Base-by-base conservation (phyloP, 2,329 filamentous ascomycete species). In the Ascosphaera acerosa region DNA sequence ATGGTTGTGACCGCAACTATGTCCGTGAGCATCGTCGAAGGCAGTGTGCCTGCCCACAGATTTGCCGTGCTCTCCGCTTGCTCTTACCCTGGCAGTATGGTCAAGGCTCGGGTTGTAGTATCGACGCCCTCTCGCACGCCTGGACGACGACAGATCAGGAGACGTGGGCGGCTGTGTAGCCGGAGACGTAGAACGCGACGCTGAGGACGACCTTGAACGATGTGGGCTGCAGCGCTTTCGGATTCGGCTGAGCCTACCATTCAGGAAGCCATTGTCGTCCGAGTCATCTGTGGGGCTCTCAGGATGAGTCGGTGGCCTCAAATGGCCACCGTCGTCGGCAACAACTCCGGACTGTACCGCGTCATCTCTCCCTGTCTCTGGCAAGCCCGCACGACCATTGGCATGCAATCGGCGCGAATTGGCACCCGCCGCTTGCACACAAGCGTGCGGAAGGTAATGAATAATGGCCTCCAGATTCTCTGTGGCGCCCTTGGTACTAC, bases 361-460 rank as follows among this genome's bases (percentile, higher is more conserved):
- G n/a, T n/a, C n/a, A n/a, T n/a, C n/a, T n/a, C n/a, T n/a, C n/a
- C n/a, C n/a, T n/a, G n/a, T n/a, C n/a, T n/a, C n/a, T n/a, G n/a
- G n/a, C n/a, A n/a, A n/a, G n/a, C n/a, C n/a, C n/a, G n/a, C n/a
- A n/a, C n/a, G n/a, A 1, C 87, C 84, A 2, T 81, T 81, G 1
- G 62, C 59, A 49, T 97, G 87, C 4, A 92, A 53, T 1, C 57
- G 50, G 40, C 87, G 65, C 1, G 87, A 94, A 44, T 90, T 69
- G 10, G 67, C 70, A 1, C 84, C 87, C 0, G 76, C 69, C 17
- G 78, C 76, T 55, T 94, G 84, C 5, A 76, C 56, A 41, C 87
- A 97, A n/a, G 87, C 87, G 52, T 97, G 87, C 0, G 84, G 82
- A 4, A 97, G 55, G n/a, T 84, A 69, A 46, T 81, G 89, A 37